These are phyloP conservation scores for Alnus glutinosa DNA, from an alignment of 306 rosid species.

Conservation along the genomic window DNA sequence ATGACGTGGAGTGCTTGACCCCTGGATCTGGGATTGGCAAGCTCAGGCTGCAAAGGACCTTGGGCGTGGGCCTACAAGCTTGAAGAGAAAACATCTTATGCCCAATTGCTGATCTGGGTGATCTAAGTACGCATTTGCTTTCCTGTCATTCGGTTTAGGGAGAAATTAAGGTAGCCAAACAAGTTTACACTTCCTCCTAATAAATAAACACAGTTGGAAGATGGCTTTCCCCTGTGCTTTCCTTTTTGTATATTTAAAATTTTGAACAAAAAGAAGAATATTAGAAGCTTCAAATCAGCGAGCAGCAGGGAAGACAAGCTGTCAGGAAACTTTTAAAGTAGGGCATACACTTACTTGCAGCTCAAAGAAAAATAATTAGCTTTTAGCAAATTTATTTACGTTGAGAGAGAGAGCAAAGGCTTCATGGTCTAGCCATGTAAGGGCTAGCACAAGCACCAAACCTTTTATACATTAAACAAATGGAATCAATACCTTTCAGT, in stretches of 20 bases:
- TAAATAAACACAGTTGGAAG: not conserved
- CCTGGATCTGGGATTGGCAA: constrained; percentile 43
- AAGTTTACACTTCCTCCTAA: constrained; percentile 30
- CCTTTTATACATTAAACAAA: not conserved
- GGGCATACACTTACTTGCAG: not conserved
- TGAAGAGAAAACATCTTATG: constrained; percentile 57
- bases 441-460: not conserved
- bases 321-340: not conserved
- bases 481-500: not conserved
- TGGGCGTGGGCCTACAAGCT: constrained; percentile 55
- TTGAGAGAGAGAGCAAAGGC: not conserved
- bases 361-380: not conserved
- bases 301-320: not conserved
- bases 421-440: not conserved
- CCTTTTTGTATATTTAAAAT: too few relatives aligned
- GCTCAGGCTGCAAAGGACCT: constrained; percentile 51
- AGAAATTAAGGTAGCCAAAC: constrained; percentile 54
- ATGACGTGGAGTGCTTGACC: constrained; percentile 35
- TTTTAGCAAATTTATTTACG: not conserved
- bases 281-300: not conserved
- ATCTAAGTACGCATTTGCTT: constrained; percentile 73
- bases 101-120: constrained; percentile 63
- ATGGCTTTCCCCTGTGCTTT: not conserved
- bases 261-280: not conserved
- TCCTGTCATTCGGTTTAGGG: constrained; percentile 70